These are phyloP conservation scores for Populus hybrid DNA, from an alignment of 441 rosid species.

Conservation along the genomic window DNA sequence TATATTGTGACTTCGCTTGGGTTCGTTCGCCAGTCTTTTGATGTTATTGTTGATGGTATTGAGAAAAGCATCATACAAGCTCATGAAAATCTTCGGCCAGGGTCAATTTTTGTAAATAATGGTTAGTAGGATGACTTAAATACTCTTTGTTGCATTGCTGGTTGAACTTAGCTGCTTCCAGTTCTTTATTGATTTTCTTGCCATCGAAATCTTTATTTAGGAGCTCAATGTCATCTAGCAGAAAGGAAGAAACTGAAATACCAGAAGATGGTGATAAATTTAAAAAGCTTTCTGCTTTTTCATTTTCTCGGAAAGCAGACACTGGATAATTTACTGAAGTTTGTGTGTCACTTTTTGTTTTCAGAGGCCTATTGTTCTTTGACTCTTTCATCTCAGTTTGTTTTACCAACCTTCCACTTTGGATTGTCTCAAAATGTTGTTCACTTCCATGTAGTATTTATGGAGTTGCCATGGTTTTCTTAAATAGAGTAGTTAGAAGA, in stretches of 20 bases:
- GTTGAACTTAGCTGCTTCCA: neutral
- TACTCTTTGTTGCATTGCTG: neutral
- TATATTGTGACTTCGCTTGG: constrained; percentile 89
- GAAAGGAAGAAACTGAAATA: neutral
- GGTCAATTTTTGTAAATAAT: constrained; percentile 61
- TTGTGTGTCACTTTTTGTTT: neutral
- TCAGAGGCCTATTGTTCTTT: neutral
- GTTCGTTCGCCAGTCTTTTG: constrained; percentile 90
- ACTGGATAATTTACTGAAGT: neutral
- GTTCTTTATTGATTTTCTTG: neutral
- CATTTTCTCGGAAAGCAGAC: neutral
- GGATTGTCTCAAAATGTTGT: neutral
- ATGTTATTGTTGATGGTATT: constrained; percentile 86
- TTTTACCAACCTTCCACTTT: neutral
- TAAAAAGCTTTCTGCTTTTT: neutral
- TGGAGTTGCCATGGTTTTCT: neutral
- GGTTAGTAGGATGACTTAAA: constrained; percentile 35
- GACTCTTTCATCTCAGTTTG: neutral
- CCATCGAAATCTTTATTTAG: neutral
- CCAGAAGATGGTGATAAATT: neutral
- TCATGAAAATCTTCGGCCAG: constrained; percentile 82
- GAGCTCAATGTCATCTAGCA: neutral
- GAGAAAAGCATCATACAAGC: constrained; percentile 82
- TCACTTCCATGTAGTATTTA: neutral
- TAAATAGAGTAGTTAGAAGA: neutral